Evolutionary conservation across 305 asterid genomes (phyloP).

Genomic region (Ruellia speciosa): DNA sequence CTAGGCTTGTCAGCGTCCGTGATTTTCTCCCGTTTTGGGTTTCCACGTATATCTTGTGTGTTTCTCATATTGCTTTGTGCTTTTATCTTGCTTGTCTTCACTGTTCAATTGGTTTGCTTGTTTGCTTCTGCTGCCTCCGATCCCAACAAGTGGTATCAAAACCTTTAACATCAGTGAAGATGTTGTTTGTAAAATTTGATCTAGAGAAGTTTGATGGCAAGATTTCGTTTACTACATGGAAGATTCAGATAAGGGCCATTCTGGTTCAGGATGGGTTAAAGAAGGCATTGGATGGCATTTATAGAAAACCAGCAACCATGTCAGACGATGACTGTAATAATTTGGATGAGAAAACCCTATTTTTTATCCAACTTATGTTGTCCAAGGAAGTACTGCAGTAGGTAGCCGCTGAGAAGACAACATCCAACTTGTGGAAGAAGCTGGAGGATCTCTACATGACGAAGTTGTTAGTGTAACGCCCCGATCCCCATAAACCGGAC

Average conservation of each 20-base stretch:
- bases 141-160: background rate
- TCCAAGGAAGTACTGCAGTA: background rate
- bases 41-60: too few relatives aligned
- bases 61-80: too few relatives aligned
- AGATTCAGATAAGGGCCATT: background rate
- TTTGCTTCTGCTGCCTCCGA: too few relatives aligned
- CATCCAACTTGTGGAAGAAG: background rate
- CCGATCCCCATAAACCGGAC: too few relatives aligned
- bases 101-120: too few relatives aligned
- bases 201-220: background rate
- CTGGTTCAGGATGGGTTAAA: background rate
- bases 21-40: too few relatives aligned
- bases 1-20: too few relatives aligned
- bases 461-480: background rate
- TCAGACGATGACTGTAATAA: background rate
- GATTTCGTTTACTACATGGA: background rate
- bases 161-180: background rate
- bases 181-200: background rate
- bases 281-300: background rate
- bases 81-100: too few relatives aligned
- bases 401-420: background rate
- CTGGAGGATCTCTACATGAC: background rate
- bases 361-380: background rate
- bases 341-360: background rate
- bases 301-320: background rate